Conservation (phyloP, 2,329 filamentous ascomycete genomes). For the Colletotrichum brevisporum region DNA sequence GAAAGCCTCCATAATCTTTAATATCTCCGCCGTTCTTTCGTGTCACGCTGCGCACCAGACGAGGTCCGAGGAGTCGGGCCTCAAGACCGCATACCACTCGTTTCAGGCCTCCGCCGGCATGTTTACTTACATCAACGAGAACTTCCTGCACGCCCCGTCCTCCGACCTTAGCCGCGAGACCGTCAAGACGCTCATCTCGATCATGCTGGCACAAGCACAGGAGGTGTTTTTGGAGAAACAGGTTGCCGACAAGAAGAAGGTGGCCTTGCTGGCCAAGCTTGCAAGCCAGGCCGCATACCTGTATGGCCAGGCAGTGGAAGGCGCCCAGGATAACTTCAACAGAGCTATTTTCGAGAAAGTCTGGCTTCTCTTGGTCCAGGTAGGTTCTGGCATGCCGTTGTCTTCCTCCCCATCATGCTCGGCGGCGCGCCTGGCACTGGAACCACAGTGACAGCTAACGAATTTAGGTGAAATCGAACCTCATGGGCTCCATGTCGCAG, state of each 20-base stretch:
- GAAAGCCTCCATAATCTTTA: constrained; percentile 99
- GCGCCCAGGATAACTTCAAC: constrained; percentile 91
- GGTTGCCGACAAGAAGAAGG: constrained; percentile 91
- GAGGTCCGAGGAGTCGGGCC: constrained; percentile 88
- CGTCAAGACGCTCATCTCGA: constrained; percentile 91
- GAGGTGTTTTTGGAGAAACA: constrained; percentile 99
- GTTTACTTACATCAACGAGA: constrained; percentile 99
- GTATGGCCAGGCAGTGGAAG: constrained; percentile 89
- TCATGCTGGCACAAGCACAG: constrained; percentile 96
- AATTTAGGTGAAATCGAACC: constrained; percentile 78
- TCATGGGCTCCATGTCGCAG: constrained; percentile 88
- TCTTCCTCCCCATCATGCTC: not conserved
- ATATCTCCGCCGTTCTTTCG: constrained; percentile 96
- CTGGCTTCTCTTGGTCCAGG: constrained; percentile 87
- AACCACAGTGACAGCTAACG: constrained; percentile 34
- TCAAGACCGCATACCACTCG: constrained; percentile 97
- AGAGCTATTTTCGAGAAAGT: constrained; percentile 95
- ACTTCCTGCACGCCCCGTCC: constrained; percentile 96
- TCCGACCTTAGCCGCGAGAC: constrained; percentile 97
- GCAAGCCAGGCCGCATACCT: constrained; percentile 91
- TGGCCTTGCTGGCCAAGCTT: constrained; percentile 90
- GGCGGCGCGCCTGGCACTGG: not conserved
- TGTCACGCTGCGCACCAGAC: constrained; percentile 96
- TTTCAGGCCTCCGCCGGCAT: constrained; percentile 98
- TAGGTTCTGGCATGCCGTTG: constrained; percentile 54